Conservation (phyloP, 2,329 filamentous ascomycete genomes). For the Sclerotiophoma versabilis region DNA sequence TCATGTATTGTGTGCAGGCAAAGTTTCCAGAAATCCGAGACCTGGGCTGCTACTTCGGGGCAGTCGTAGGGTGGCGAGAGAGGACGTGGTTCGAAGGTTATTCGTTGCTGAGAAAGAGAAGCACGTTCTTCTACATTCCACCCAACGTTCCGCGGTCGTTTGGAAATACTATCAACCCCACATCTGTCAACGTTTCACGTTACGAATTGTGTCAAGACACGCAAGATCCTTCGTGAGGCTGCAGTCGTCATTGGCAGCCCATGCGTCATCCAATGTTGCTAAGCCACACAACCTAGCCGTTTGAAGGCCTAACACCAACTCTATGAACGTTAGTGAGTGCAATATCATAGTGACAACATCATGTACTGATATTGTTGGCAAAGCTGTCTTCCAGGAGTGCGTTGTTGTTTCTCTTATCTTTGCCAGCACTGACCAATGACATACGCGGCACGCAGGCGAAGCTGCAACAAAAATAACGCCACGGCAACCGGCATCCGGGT, state of each 20-base stretch:
- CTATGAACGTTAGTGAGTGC: neutral
- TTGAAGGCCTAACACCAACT: constrained; percentile 1
- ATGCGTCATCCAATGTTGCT: constrained; percentile 18
- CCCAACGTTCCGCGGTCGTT: neutral
- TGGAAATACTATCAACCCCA: neutral
- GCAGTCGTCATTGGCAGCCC: constrained; percentile 11
- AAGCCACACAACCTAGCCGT: constrained; percentile 14
- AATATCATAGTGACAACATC: neutral
- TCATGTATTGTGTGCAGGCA: neutral
- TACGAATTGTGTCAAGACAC: constrained; percentile 2
- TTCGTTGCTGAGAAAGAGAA: neutral
- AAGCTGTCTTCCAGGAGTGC: neutral
- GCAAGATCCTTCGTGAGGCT: constrained; percentile 4
- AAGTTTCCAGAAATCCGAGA: too few relatives aligned
- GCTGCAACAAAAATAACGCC: neutral
- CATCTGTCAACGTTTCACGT: constrained; percentile 12
- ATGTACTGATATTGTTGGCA: neutral
- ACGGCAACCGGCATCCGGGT: neutral
- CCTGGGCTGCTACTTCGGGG: too few relatives aligned
- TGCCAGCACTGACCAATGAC: neutral
- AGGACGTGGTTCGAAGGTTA: too few relatives aligned
- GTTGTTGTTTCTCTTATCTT: neutral
- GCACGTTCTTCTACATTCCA: neutral
- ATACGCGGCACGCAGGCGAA: neutral
- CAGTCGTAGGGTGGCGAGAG: too few relatives aligned